phyloP scores from a whole-genome alignment of 1,284 basidiomycete species.

The Waitea zeae region DNA sequence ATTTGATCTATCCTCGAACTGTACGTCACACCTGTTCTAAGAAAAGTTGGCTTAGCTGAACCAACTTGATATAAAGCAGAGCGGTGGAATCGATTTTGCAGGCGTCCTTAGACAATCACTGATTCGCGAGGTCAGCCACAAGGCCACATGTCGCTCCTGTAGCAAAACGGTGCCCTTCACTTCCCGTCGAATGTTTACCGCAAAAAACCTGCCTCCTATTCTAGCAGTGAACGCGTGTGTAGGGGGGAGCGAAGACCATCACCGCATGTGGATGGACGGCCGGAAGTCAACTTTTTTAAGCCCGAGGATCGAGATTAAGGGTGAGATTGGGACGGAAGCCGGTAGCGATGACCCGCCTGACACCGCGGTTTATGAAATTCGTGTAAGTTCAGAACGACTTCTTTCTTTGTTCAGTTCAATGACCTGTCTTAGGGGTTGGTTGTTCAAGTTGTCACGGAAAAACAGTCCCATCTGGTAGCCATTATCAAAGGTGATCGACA shows the following conservation, averaged over 20 bases:
- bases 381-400: conserved; percentile 26
- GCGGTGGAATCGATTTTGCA: conserved; percentile 39
- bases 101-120: conserved; percentile 66
- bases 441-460: conserved; percentile 68
- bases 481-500: conserved; percentile 53
- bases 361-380: conserved; percentile 49
- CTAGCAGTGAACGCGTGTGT: conserved; percentile 79
- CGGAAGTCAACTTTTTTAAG: conserved; percentile 35
- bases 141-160: conserved; percentile 76
- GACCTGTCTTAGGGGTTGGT: conserved; percentile 45
- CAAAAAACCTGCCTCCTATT: conserved; percentile 65
- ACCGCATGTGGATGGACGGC: conserved; percentile 64
- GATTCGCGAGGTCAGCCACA: conserved; percentile 67
- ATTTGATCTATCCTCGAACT: conserved; percentile 77
- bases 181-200: conserved; percentile 53
- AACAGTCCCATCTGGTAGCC: conserved; percentile 77
- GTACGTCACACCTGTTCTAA: conserved; percentile 18
- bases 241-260: conserved; percentile 58
- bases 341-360: too few relatives aligned
- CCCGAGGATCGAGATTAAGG: conserved; percentile 36
- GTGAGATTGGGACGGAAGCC: conserved; percentile 34
- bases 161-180: conserved; percentile 61
- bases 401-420: conserved; percentile 3
- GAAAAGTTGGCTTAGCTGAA: background rate
- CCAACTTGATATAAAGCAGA: background rate